phyloP scores from a whole-genome alignment of 768 basidiomycete genomes.

The Russula virescens region DNA sequence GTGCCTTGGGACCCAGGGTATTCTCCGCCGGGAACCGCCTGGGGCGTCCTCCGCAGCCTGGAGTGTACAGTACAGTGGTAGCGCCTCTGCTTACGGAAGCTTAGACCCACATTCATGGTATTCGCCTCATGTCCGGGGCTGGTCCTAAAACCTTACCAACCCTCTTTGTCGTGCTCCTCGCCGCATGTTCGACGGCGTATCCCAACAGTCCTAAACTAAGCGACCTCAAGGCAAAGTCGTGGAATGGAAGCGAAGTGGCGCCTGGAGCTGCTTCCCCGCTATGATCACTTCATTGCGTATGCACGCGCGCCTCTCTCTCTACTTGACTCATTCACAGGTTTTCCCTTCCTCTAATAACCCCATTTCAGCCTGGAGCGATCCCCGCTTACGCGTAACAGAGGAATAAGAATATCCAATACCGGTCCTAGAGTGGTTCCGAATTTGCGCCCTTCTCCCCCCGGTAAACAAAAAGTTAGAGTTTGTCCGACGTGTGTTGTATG shows the following conservation, averaged over 20 bases:
- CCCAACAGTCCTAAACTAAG: slow-evolving; percentile 1
- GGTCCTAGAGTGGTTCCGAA: neutral
- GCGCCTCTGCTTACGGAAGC: slow-evolving; percentile 5
- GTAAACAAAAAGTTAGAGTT: slow-evolving; percentile 5
- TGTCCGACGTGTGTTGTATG: neutral
- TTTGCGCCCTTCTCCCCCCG: neutral
- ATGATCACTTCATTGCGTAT: slow-evolving; percentile 2
- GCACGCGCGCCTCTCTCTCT: neutral
- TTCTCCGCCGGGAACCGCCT: neutral
- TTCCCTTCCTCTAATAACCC: neutral
- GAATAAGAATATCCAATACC: neutral
- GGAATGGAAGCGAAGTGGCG: slow-evolving; percentile 9
- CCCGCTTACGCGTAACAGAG: neutral
- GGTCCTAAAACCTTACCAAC: neutral
- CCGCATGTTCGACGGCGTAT: slow-evolving; percentile 14
- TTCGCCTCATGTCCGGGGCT: slow-evolving; percentile 1
- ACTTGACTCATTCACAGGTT: neutral
- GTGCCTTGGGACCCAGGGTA: neutral
- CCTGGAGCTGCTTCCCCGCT: neutral
- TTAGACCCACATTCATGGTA: neutral
- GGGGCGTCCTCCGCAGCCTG: neutral
- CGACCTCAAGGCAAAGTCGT: slow-evolving; percentile 17
- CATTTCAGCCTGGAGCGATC: neutral
- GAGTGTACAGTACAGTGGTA: slow-evolving; percentile 10
- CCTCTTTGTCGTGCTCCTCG: neutral